phyloP scores from a whole-genome alignment of 2,329 filamentous ascomycete species.

The Penicillium thymicola region DNA sequence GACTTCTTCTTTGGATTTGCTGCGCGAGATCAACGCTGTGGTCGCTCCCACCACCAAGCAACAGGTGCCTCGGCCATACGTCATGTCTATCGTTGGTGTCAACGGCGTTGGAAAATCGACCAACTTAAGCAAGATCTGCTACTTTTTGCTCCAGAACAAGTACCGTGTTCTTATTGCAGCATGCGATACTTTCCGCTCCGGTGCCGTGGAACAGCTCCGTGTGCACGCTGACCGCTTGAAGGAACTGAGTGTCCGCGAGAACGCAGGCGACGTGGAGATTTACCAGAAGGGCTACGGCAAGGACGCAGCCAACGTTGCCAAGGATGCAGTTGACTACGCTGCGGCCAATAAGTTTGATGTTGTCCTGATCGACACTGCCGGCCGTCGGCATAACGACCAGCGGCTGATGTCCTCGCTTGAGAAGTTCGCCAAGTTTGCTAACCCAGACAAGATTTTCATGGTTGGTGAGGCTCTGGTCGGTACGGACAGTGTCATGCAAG shows the following conservation, averaged over 20 bases:
- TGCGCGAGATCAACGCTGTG: slow-evolving; percentile 85
- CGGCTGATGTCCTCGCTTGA: slow-evolving; percentile 94
- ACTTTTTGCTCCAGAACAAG: slow-evolving; percentile 95
- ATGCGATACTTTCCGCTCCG: slow-evolving; percentile 94
- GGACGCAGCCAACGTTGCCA: slow-evolving; percentile 91
- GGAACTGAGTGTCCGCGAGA: slow-evolving; percentile 81
- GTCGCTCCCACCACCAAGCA: slow-evolving; percentile 64
- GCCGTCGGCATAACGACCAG: slow-evolving; percentile 90
- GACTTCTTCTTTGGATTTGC: slow-evolving; percentile 87
- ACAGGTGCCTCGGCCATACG: slow-evolving; percentile 73
- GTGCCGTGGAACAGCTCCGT: slow-evolving; percentile 92
- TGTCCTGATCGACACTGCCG: slow-evolving; percentile 94
- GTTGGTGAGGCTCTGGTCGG: slow-evolving; percentile 90
- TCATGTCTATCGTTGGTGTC: slow-evolving; percentile 96
- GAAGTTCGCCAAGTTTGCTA: slow-evolving; percentile 94
- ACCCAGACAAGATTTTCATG: slow-evolving; percentile 98
- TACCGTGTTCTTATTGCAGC: slow-evolving; percentile 92
- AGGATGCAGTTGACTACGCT: slow-evolving; percentile 84
- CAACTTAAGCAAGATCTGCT: slow-evolving; percentile 96
- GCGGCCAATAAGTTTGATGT: slow-evolving; percentile 77
- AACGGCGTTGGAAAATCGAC: slow-evolving; percentile 99
- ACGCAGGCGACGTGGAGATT: slow-evolving; percentile 74
- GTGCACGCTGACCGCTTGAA: slow-evolving; percentile 93
- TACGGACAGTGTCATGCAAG: slow-evolving; percentile 91
- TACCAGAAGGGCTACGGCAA: slow-evolving; percentile 98